phyloP scores from a whole-genome alignment of 2,329 filamentous ascomycete genomes.

The Epichloe sibirici region DNA sequence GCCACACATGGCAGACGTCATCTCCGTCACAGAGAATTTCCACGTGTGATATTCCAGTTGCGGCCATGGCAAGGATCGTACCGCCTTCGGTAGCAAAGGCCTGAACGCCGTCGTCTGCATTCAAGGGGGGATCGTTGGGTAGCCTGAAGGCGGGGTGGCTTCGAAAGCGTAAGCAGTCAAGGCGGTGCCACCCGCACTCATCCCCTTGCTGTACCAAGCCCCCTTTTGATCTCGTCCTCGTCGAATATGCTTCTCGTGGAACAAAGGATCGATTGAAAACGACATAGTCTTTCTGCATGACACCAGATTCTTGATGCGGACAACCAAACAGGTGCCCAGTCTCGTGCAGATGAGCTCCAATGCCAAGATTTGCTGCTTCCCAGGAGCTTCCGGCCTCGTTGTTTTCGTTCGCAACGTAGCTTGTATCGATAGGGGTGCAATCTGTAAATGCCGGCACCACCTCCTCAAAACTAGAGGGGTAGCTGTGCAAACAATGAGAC shows the following conservation, averaged over 20 bases:
- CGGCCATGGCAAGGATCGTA: slow-evolving; percentile 63
- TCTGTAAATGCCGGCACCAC: slow-evolving; percentile 81
- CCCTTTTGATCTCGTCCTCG: slow-evolving; percentile 73
- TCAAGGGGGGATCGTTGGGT: slow-evolving; percentile 56
- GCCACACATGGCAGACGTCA: slow-evolving; percentile 65
- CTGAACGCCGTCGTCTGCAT: slow-evolving; percentile 64
- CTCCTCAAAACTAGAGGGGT: slow-evolving; percentile 80
- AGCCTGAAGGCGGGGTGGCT: slow-evolving; percentile 83
- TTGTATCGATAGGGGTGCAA: slow-evolving; percentile 77
- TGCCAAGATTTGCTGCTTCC: slow-evolving; percentile 91
- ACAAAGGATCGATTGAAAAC: slow-evolving; percentile 74
- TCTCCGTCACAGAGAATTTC: slow-evolving; percentile 77
- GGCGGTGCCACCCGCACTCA: slow-evolving; percentile 83
- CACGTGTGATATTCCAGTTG: slow-evolving; percentile 72
- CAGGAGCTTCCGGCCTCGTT: slow-evolving; percentile 81
- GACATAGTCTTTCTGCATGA: slow-evolving; percentile 86
- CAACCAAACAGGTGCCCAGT: slow-evolving; percentile 84
- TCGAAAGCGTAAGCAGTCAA: slow-evolving; percentile 80
- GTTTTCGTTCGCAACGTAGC: slow-evolving; percentile 71
- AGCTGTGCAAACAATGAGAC: slow-evolving; percentile 83
- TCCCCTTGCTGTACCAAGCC: slow-evolving; percentile 62
- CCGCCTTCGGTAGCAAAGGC: slow-evolving; percentile 75
- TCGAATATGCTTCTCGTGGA: slow-evolving; percentile 72
- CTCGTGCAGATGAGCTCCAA: slow-evolving; percentile 86
- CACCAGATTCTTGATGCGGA: slow-evolving; percentile 76